These are phyloP conservation scores for Poronia punctata DNA, from an alignment of 495 filamentous ascomycete species.

Conservation along the genomic window DNA sequence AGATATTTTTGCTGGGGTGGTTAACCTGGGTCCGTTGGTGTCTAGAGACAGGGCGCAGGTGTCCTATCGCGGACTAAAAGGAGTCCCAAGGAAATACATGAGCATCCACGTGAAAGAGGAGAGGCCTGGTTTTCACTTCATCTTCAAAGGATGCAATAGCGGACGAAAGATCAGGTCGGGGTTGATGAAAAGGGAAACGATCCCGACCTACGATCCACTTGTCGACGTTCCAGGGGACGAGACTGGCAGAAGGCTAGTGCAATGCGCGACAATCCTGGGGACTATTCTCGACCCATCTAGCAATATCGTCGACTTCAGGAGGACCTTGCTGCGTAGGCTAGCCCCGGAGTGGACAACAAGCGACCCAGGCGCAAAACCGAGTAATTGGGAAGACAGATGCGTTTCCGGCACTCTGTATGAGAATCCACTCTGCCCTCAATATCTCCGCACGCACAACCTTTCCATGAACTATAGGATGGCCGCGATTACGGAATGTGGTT, in stretches of 20 bases:
- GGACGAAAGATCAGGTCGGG: slow-evolving; percentile 17
- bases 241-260: slow-evolving; percentile 17
- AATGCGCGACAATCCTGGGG: slow-evolving; percentile 18
- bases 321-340: neutral
- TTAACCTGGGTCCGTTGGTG: neutral
- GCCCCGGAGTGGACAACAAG: slow-evolving; percentile 1
- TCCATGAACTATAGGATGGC: slow-evolving; percentile 14
- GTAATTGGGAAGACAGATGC: slow-evolving; percentile 14
- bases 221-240: slow-evolving; percentile 12
- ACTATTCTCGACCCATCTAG: slow-evolving; percentile 8
- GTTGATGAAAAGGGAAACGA: slow-evolving; percentile 14
- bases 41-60: slow-evolving; percentile 2
- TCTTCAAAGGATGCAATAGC: slow-evolving; percentile 19
- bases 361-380: slow-evolving; percentile 15
- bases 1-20: neutral
- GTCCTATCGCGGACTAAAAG: slow-evolving; percentile 13
- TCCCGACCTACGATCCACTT: neutral
- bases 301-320: neutral
- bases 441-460: slow-evolving; percentile 9
- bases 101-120: slow-evolving; percentile 11
- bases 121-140: slow-evolving; percentile 13
- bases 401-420: slow-evolving; percentile 17
- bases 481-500: slow-evolving; percentile 11
- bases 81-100: slow-evolving; percentile 14
- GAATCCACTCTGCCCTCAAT: neutral